Evolutionary conservation across 2,329 filamentous ascomycete genomes (phyloP).

Genomic region (Talaromyces sp.): DNA sequence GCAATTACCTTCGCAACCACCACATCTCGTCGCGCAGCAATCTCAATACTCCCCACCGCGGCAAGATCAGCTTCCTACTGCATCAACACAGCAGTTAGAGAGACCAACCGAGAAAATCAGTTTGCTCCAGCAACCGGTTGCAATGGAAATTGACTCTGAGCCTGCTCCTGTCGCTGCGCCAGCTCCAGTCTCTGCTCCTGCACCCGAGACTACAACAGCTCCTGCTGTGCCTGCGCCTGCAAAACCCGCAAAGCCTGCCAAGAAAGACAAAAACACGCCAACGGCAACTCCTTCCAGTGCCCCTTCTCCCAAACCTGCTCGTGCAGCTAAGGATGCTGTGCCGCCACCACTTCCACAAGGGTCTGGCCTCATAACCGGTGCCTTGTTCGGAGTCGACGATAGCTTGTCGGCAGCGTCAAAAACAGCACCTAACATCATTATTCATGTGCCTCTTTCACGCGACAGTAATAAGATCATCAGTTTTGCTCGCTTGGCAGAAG

Average conservation of each 20-base stretch:
- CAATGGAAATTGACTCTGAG: constrained; percentile 33
- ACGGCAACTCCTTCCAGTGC: constrained; percentile 50
- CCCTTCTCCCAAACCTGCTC: constrained; percentile 51
- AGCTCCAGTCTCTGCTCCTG: background rate
- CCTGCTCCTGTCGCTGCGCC: background rate
- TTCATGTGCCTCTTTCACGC: constrained; percentile 75
- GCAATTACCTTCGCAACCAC: constrained; percentile 15
- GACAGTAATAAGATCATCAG: constrained; percentile 89
- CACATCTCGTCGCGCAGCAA: constrained; percentile 19
- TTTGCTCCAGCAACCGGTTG: constrained; percentile 20
- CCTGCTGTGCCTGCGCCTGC: constrained; percentile 17
- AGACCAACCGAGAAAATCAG: constrained; percentile 16
- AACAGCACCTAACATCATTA: constrained; percentile 68
- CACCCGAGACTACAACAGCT: background rate
- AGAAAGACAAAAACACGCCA: constrained; percentile 39
- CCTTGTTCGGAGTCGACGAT: constrained; percentile 52
- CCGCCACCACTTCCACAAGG: constrained; percentile 56
- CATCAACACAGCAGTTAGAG: background rate
- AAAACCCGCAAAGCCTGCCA: constrained; percentile 26
- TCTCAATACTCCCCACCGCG: constrained; percentile 16
- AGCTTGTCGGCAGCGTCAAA: constrained; percentile 36
- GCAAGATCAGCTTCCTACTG: background rate
- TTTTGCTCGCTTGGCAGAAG: constrained; percentile 88
- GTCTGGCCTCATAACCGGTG: constrained; percentile 59
- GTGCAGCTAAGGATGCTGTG: constrained; percentile 47